These are phyloP conservation scores for Tuctoria greenei DNA, from an alignment of 176 grass and related monocot species.

Conservation along the genomic window DNA sequence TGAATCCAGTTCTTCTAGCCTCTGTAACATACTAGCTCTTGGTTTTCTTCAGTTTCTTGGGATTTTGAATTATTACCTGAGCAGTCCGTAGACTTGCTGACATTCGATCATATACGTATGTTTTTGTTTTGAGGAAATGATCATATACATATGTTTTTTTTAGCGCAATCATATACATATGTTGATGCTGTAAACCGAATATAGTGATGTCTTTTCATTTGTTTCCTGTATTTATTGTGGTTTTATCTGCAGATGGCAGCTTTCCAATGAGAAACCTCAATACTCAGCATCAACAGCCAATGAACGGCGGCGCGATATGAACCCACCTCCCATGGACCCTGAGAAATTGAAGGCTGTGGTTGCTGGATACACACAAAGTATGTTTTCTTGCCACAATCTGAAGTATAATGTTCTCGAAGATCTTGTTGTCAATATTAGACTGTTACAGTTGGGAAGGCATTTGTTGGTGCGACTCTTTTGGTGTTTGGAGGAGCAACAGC, in stretches of 20 bases:
- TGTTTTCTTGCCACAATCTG: not conserved
- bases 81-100: not conserved
- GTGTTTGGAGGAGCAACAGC: constrained; percentile 78
- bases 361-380: constrained; percentile 76
- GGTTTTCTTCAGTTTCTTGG: not conserved
- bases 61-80: not conserved
- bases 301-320: constrained; percentile 58
- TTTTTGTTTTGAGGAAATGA: too few species aligned
- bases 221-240: not conserved
- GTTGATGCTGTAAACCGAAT: not conserved
- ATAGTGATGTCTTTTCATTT: constrained; percentile 10
- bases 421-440: constrained; percentile 12
- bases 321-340: constrained; percentile 58
- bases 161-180: not conserved
- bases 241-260: constrained; percentile 66
- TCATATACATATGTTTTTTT: too few species aligned
- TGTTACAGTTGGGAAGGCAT: constrained; percentile 83
- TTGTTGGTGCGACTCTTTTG: constrained; percentile 59
- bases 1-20: not conserved
- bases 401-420: constrained; percentile 11
- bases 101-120: not conserved
- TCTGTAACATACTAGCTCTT: not conserved
- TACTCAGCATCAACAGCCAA: constrained; percentile 80
- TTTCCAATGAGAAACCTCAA: constrained; percentile 61
- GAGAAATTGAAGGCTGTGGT: constrained; percentile 79